Base-by-base conservation (phyloP, 2,329 filamentous ascomycete species). In the Nemania sp. region DNA sequence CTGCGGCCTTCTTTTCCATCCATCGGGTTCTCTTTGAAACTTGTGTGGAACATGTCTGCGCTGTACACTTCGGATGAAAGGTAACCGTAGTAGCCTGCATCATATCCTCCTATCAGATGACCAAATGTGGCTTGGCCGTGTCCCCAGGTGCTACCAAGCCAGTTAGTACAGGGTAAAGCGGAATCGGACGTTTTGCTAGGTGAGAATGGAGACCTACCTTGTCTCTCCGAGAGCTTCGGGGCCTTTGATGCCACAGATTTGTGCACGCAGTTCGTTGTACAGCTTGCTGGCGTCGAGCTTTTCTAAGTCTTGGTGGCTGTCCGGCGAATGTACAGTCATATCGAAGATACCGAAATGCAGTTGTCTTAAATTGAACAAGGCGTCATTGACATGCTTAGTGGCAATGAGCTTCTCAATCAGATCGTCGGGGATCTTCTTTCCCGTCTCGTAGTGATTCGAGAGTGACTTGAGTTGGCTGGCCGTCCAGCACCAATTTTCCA, bases 281-380 rank as follows among this genome's bases (percentile, higher is more conserved):
- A 86, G 74, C 56, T 79, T 77, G 42, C 83, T 83, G 24, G 86
- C 77, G 52, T 91, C 80, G 56, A 92, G 71, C 19, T 77, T 73
- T 74, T 90, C 79, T 14, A 88, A 74, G n/a, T 84, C 86, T 9
- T 81, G 82, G 60, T 90, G 88, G n/a, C 79, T 81, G 60, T 78
- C 76, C 6, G 88, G 86, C 23, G 84, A 82, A 72, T 94, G 90
- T 2, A 93, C 80, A 0, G 84, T 83, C 89, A 94, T 93, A 69
- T 94, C 89, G 63, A 90, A 93, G 56, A 90, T 87, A 33, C 89
- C 90, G 66, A 91, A 91, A 70, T 91, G 84, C 36, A 94, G 76
- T 71, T 93, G 90, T 34, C 86, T 80, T 23, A 93, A 78, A 67
- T 91, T 92, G 73, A 88, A 89, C 5, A 91, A 80, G 0, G 88